Base-by-base conservation (phyloP, 2,329 filamentous ascomycete species). In the Sporothrix pseudoabietina region DNA sequence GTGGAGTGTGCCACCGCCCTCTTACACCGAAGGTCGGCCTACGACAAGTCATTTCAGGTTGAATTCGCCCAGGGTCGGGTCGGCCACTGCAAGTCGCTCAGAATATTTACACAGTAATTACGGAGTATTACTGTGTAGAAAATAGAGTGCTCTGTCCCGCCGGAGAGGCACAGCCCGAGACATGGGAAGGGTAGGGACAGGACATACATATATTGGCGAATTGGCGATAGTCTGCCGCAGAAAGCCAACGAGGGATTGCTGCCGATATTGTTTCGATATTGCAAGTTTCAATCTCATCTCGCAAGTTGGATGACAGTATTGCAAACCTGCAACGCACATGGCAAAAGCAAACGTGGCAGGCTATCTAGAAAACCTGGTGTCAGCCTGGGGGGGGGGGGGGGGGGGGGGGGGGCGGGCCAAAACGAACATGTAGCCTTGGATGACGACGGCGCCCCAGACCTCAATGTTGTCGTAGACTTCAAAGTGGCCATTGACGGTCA, bases 361-460 rank as follows among this genome's bases (percentile, higher is more conserved):
- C 54, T 57, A 32, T 57, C 14, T 22, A 12, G 52, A 19, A 54
- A 54, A 16, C 14, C 26, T 32, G 22, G 30, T 59, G 32, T 19
- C n/a, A n/a, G n/a, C n/a, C n/a, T n/a, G n/a, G n/a, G n/a, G n/a
- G n/a, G n/a, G n/a, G n/a, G 52, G 22, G 19, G 44, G 47, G 22
- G 39, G 10, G 14, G 4, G 12, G 30, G 6, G 52, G n/a, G 52
- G 8, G 8, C n/a, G n/a, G n/a, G n/a, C n/a, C n/a, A n/a, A 55
- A 68, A 80, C 80, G 76, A 75, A 85, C 84, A 86, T 74, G 73
- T 81, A 82, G 69, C 85, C 85, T 10, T 82, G 82, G 73, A 86
- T 82, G 57, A 78, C 82, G 57, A 85, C 77, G 69, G 83, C 83
- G 8, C 85, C 85, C 77, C 84, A 86, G 14, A 86, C 83, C 73